Percentiles rank a stretch among this genome's conserved stretches.
phyloP scores from a whole-genome alignment of 169 alveolate species.

The Cardiosporidium cionae region DNA sequence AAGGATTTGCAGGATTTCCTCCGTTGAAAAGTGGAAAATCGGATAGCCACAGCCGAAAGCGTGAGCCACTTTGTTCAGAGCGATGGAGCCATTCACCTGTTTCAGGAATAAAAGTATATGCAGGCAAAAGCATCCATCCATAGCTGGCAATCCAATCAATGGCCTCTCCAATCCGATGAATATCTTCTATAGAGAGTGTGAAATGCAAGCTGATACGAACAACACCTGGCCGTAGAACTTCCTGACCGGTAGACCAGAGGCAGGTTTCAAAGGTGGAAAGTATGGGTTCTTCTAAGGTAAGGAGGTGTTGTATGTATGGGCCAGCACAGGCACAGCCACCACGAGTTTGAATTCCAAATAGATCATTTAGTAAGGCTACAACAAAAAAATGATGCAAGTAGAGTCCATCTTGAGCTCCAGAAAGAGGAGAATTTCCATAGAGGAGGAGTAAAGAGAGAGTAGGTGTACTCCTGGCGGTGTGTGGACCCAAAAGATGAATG shows the following conservation, averaged over 20 bases:
- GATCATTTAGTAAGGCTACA: conserved; percentile 80
- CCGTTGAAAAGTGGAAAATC: not conserved
- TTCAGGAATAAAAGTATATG: conserved; percentile 62
- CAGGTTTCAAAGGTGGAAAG: not conserved
- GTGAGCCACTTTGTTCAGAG: not conserved
- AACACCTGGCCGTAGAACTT: conserved; percentile 82
- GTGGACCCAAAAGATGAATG: too few relatives aligned
- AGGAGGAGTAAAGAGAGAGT: too few relatives aligned
- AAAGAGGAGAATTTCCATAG: too few relatives aligned
- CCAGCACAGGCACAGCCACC: conserved; percentile 94
- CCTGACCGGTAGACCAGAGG: conserved; percentile 66
- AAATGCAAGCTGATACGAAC: conserved; percentile 78
- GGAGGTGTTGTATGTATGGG: conserved; percentile 64
- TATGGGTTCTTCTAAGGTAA: not conserved
- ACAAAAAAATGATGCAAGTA: conserved; percentile 80
- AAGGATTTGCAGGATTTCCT: too few relatives aligned
- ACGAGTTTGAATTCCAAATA: conserved; percentile 84
- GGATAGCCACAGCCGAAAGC: not conserved
- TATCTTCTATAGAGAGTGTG: conserved; percentile 57
- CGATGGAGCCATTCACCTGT: conserved; percentile 59
- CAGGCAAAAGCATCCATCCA: conserved; percentile 77
- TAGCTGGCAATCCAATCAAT: conserved; percentile 66
- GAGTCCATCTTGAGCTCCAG: too few relatives aligned
- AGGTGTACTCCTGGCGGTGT: too few relatives aligned
- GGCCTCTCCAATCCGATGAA: conserved; percentile 57